Evolutionary conservation across 495 filamentous ascomycete genomes (phyloP).

Genomic region (Melanomma pulvis-pyrius): DNA sequence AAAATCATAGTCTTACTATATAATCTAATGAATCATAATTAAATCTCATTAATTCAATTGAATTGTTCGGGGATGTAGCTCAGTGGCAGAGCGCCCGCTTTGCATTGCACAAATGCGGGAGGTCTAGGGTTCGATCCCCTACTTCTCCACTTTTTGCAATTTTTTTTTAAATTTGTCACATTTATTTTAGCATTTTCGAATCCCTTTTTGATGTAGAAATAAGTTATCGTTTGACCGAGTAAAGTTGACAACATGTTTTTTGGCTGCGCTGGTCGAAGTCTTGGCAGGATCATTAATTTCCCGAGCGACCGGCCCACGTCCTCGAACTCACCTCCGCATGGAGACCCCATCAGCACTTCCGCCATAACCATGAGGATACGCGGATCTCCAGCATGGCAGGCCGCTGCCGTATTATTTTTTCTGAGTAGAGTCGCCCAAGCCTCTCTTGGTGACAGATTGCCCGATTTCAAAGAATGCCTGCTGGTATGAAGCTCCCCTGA

Average conservation of each 20-base stretch:
- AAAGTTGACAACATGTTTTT: background rate
- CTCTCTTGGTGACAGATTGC: constrained; percentile 81
- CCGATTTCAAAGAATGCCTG: constrained; percentile 88
- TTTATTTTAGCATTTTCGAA: background rate
- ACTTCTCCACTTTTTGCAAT: constrained; percentile 35
- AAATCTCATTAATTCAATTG: background rate
- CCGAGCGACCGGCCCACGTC: background rate
- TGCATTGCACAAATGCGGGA: constrained; percentile 43
- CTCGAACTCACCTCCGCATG: constrained; percentile 11
- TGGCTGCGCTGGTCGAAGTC: background rate
- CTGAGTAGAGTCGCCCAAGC: constrained; percentile 60
- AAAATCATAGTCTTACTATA: background rate
- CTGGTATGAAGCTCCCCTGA: constrained; percentile 56
- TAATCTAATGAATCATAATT: background rate
- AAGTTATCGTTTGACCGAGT: background rate
- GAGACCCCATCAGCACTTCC: background rate
- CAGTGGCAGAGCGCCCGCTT: constrained; percentile 51
- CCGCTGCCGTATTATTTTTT: constrained; percentile 35
- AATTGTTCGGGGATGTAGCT: constrained; percentile 35
- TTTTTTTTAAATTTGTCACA: constrained; percentile 18
- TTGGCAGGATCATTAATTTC: background rate
- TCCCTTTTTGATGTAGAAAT: background rate
- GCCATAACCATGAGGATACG: constrained; percentile 29
- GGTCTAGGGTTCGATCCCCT: constrained; percentile 46
- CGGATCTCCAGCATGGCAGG: constrained; percentile 35